Base-by-base conservation (phyloP, 176 grass and related monocot genomes). In the Chrysopogon serrulatus region DNA sequence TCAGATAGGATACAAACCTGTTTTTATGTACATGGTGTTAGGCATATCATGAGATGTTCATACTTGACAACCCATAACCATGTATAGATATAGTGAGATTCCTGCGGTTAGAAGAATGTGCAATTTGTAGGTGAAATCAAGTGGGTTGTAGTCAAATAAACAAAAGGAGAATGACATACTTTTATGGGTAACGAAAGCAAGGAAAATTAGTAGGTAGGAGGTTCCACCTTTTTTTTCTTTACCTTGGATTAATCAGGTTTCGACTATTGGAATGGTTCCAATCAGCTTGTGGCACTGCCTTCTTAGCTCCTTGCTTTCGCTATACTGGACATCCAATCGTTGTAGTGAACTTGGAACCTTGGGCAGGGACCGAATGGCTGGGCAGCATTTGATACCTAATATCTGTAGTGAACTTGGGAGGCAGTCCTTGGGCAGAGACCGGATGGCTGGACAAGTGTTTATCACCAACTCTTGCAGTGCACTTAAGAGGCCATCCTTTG, bases 321-420 rank as follows among this genome's bases (percentile, higher is more conserved):
- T 1, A 3, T 3, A 0, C 16, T 0, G 0, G 28, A 32, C 28
- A 32, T 65, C 6, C 62, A 65, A 65, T 65, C 9, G 2, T 62
- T 64, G 27, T 2, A 65, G 15, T 65, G 59, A 80, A 76, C 8
- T 61, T 68, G 17, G 67, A 3, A n/a, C 60, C 26, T 65, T 45
- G 1, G 77, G 77, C 0, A 79, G 10, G 0, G 60, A 65, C 2
- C 0, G 27, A 5, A 79, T 79, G 15, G 21, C 30, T 14, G 51
- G 53, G 15, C 65, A n/a, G n/a, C 0, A 0, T 0, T 0, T 0
- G 21, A 71, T 73, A 11, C 5, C 0, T 15, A 86, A 4, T 31
- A 13, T 2, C 33, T 65, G 68, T 11, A 86, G 56, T 10, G 28
- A 86, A 31, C 1, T 15, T 0, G 76, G 41, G 6, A 64, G 11